These are phyloP conservation scores for Kurtzmaniella cleridarum DNA, from an alignment of 805 yeast species.

Conservation along the genomic window DNA sequence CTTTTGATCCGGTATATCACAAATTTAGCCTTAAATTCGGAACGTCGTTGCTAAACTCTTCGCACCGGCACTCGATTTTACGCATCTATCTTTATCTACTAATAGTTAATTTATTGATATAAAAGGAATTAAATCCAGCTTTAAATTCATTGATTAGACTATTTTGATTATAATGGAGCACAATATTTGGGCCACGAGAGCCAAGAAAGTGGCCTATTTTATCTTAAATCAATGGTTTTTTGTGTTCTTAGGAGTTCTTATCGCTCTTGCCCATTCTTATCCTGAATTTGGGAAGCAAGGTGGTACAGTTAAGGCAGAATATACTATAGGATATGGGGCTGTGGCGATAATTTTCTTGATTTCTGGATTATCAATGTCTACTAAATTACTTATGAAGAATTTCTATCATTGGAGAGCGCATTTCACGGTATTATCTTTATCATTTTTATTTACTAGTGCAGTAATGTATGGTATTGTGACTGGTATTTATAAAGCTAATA, in stretches of 20 bases:
- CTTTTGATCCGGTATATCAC: no score
- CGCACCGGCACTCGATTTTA: no score
- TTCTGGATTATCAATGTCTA: constrained; percentile 74
- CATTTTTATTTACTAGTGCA: constrained; percentile 67
- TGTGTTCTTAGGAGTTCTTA: constrained; percentile 61
- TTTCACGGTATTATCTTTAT: constrained; percentile 56
- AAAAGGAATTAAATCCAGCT: no score
- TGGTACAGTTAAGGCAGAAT: constrained; percentile 69
- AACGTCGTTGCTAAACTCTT: no score
- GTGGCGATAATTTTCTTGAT: constrained; percentile 81
- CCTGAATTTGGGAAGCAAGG: constrained; percentile 84
- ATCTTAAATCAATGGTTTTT: constrained; percentile 67
- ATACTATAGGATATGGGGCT: constrained; percentile 77
- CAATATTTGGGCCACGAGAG: neutral
- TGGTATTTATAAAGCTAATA: constrained; percentile 57
- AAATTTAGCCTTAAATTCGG: no score
- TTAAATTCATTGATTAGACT: no score
- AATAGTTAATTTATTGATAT: no score
- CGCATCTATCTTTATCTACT: no score
- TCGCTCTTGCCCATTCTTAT: constrained; percentile 69
- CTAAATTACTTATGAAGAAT: constrained; percentile 56
- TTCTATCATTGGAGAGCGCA: constrained; percentile 81
- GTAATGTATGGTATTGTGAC: constrained; percentile 68
- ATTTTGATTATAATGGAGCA: no score
- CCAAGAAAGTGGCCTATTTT: constrained; percentile 17